Percentiles rank a stretch among this genome's conserved stretches.
Evolutionary conservation across 2,329 filamentous ascomycete genomes (phyloP).

Genomic region (Colletotrichum truncatum): DNA sequence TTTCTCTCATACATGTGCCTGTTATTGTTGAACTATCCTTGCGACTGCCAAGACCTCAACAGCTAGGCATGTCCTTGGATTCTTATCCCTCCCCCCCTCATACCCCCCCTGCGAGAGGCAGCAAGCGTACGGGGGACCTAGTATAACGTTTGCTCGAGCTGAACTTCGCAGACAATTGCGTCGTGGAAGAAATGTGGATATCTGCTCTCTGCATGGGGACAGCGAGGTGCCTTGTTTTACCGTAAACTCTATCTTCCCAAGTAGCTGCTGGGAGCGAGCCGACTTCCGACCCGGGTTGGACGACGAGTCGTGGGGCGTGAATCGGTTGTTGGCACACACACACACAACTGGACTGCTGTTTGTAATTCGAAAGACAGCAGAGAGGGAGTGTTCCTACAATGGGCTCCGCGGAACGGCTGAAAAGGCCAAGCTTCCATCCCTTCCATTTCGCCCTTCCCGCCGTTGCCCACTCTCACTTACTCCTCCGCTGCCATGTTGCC

Average conservation of each 20-base stretch:
- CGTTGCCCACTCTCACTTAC: constrained; percentile 1
- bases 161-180: neutral
- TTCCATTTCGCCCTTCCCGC: constrained; percentile 16
- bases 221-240: constrained; percentile 29
- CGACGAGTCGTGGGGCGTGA: constrained; percentile 21
- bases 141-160: constrained; percentile 4
- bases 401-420: neutral
- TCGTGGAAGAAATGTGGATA: constrained; percentile 20
- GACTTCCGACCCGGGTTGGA: constrained; percentile 27
- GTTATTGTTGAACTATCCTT: neutral
- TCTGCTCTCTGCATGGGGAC: constrained; percentile 19
- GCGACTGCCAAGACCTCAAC: constrained; percentile 1
- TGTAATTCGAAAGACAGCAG: neutral
- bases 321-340: neutral
- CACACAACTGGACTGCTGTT: neutral
- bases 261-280: constrained; percentile 22
- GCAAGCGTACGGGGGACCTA: neutral
- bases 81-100: neutral
- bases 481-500: neutral
- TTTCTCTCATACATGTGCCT: neutral
- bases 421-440: constrained; percentile 16
- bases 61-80: neutral
- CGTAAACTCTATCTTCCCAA: constrained; percentile 28
- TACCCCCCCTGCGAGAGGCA: neutral
- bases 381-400: constrained; percentile 18